Evolutionary conservation across 441 rosid genomes (phyloP), one percentile per base, ranked within the genome.

Genomic region (Jatropha podagrica): DNA sequence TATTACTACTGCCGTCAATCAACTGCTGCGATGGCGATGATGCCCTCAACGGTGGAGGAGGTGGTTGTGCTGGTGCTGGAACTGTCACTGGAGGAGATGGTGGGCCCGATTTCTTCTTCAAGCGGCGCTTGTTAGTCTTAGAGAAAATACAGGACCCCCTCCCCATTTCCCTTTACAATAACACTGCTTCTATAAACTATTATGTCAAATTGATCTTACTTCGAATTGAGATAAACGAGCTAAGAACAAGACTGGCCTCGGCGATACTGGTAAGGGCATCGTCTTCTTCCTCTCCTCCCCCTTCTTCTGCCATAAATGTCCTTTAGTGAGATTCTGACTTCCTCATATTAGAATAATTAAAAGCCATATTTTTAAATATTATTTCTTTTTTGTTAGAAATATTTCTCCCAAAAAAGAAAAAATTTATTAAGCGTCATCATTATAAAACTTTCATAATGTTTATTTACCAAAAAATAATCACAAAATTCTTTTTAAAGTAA

Each of bases 61-160:
- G 80, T 3, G 88, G 82, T n/a, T 83, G 80, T 32, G 60, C 23
- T 4, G 56, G 55, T 37, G 70, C 58, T 54, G 58, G 20, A 4
- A 18, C 23, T 54, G 18, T 9, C 18, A 59, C 40, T 27, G 85
- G 73, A 14, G 82, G 61, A n/a, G 83, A 82, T 2, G 75, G 66
- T 12, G 80, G 80, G 20, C 76, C 88, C 42, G 66, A 68, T 27
- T 82, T 65, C 72, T 86, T 86, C 83, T 89, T 93, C 59, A 76
- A 73, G 58, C 87, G 88, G 17, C 92, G 93, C 27, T 90, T 79
- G 60, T 84, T 75, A 63, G 83, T 72, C 60, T 86, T 91, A 51
- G 86, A 83, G 76, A 87, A 81, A 11, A 85, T 86, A 40, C 83
- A 81, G 26, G 83, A 78, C 0, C 81, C 73, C 63, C 86, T 90